Evolutionary conservation across 208 protist species (phyloP), one percentile per base, ranked within the genome.

Genomic region (Wallacemonas collosoma): DNA sequence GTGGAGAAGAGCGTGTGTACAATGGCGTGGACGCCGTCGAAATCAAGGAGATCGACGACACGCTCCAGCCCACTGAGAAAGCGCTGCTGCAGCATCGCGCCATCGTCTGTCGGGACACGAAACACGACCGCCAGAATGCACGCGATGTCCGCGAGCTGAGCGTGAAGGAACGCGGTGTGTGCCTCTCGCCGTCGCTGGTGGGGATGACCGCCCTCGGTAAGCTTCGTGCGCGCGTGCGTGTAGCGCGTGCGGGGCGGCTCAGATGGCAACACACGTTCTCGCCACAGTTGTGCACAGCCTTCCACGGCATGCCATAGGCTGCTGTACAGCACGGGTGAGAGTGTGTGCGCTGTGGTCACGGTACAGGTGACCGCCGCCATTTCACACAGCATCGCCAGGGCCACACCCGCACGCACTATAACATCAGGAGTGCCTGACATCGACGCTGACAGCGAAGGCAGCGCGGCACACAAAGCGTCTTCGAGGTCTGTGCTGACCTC

Each of bases 291-390:
- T 47, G 54, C 71, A 40, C 63, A 66, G 36, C 50, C 36, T 14
- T 40, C 66, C 8, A 77, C 71, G 3, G 77, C 51, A 2, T 45
- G 68, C 54, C 87, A 68, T n/a, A 95, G 69, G 39, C 74, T 60
- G 40, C 75, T 53, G 55, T 82, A 75, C n/a, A 90, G 58, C 35
- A 73, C 61, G 0, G 40, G 43, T 9, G 90, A 89, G 17, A 95
- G 65, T 72, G 86, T 81, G 73, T 93, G 88, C 56, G 93, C 86
- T 15, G 86, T 91, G 14, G 81, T 74, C 12, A 73, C 73, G 12
- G 81, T 75, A 48, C 85, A 93, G 84, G 91, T 92, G 15, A 95
- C 86, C 9, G 86, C 81, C 5, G 86, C 85, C 11, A 93, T 79
- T 58, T 95, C 90, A 14, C 79, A 80, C 56, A 95, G 61, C 43